Evolutionary conservation across 2,329 filamentous ascomycete species (phyloP).

Genomic region (Coleophoma crateriformis): DNA sequence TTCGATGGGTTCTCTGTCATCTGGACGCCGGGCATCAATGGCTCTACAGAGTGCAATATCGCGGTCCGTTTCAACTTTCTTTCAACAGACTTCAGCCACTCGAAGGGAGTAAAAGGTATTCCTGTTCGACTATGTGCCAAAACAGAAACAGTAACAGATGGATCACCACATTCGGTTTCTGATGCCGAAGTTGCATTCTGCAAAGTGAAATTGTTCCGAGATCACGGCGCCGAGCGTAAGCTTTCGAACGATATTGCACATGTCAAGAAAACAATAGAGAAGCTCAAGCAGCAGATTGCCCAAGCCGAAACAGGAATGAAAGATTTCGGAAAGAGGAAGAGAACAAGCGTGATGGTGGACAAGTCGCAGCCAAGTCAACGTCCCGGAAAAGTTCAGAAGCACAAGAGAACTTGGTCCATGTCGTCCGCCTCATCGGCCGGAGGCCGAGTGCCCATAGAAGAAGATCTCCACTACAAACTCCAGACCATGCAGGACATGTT

Average conservation of each 20-base stretch:
- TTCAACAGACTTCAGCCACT: constrained; percentile 97
- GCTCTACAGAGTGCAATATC: constrained; percentile 71
- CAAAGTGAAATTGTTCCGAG: constrained; percentile 95
- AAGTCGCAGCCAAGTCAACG: constrained; percentile 44
- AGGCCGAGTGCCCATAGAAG: constrained; percentile 53
- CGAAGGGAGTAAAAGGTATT: constrained; percentile 97
- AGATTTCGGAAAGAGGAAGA: constrained; percentile 61
- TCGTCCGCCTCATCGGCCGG: constrained; percentile 67
- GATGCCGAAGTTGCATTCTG: constrained; percentile 80
- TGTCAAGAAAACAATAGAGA: constrained; percentile 94
- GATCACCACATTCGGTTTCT: constrained; percentile 40
- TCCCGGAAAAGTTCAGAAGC: constrained; percentile 79
- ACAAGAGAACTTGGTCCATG: constrained; percentile 94
- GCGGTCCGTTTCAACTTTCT: constrained; percentile 97
- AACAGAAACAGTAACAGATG: constrained; percentile 61
- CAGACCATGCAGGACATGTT: constrained; percentile 83
- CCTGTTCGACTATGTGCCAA: constrained; percentile 90
- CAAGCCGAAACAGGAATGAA: constrained; percentile 67
- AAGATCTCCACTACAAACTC: constrained; percentile 75
- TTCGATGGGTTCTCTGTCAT: constrained; percentile 92
- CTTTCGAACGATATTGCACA: constrained; percentile 91
- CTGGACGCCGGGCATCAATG: constrained; percentile 72
- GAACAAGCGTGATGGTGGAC: constrained; percentile 39
- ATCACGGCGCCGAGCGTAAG: constrained; percentile 93
- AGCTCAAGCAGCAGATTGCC: constrained; percentile 86